Conservation (phyloP, 1,139 yeast genomes). For the Scheffersomyces cryptocercus region DNA sequence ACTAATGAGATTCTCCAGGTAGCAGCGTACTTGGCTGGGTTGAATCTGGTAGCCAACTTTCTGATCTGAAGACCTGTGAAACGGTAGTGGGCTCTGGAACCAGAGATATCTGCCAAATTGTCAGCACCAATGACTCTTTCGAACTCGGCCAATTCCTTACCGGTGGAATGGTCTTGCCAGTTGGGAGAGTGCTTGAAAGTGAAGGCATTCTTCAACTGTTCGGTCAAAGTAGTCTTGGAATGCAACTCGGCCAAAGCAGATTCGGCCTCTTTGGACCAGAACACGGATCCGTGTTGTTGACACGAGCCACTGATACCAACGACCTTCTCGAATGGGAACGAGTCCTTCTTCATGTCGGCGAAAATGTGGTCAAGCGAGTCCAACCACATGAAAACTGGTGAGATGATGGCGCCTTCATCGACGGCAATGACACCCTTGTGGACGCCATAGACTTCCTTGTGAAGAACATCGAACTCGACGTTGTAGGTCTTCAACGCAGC, state of each 20-base stretch:
- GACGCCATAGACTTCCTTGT: constrained; percentile 56
- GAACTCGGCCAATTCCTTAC: constrained; percentile 61
- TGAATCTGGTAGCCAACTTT: constrained; percentile 56
- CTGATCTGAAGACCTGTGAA: constrained; percentile 91
- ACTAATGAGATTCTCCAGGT: constrained; percentile 72
- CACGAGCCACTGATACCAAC: constrained; percentile 80
- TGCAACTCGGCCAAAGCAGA: constrained; percentile 33
- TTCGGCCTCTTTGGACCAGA: constrained; percentile 60
- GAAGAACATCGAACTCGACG: constrained; percentile 72
- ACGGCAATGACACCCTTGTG: constrained; percentile 65
- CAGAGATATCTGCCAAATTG: constrained; percentile 66
- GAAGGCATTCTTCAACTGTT: constrained; percentile 53
- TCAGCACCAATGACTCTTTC: constrained; percentile 64
- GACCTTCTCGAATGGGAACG: constrained; percentile 63
- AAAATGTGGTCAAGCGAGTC: constrained; percentile 76
- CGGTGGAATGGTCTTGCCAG: constrained; percentile 95
- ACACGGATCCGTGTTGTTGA: constrained; percentile 92
- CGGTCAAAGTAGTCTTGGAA: constrained; percentile 30
- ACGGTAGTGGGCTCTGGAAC: constrained; percentile 86
- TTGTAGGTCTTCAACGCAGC: constrained; percentile 56
- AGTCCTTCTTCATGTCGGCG: constrained; percentile 48
- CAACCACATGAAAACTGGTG: constrained; percentile 91
- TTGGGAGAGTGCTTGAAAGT: constrained; percentile 74
- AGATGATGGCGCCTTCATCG: constrained; percentile 57
- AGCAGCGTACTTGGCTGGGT: constrained; percentile 50